These are phyloP conservation scores for Trametes gibbosa DNA, from an alignment of 768 basidiomycete genomes.

Conservation along the genomic window DNA sequence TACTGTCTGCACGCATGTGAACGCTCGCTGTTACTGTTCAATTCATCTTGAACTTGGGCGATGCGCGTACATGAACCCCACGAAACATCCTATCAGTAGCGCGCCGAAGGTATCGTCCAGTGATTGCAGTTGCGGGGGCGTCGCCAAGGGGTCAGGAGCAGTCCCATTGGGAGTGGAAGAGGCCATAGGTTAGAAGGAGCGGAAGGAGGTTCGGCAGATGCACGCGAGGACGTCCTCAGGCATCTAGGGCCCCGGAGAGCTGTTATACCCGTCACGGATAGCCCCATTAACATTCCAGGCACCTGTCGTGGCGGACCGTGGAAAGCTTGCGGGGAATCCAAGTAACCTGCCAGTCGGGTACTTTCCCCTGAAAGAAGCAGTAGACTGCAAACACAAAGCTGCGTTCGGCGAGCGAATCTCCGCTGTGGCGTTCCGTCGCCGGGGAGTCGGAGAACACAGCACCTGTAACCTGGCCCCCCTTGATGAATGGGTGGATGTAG, in stretches of 20 bases:
- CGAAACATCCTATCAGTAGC: slow-evolving; percentile 11
- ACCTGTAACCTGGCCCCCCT: too few relatives aligned
- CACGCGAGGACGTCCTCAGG: neutral
- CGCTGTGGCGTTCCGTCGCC: neutral
- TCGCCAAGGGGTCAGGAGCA: neutral
- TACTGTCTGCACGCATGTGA: neutral
- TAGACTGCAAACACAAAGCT: neutral
- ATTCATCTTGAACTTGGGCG: neutral
- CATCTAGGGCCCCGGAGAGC: neutral
- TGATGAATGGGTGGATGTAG: too few relatives aligned
- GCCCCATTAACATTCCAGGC: neutral
- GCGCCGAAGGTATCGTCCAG: slow-evolving; percentile 12
- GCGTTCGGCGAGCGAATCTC: neutral
- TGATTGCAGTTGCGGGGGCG: neutral
- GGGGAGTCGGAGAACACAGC: too few relatives aligned
- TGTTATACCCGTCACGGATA: neutral
- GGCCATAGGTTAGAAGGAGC: neutral
- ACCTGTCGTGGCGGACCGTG: neutral
- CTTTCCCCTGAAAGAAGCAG: neutral
- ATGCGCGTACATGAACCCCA: slow-evolving; percentile 5
- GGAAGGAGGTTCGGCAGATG: neutral
- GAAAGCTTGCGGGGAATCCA: neutral
- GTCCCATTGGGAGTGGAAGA: neutral
- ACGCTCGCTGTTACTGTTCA: neutral
- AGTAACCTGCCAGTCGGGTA: neutral